Conservation (phyloP, 768 basidiomycete species). For the Terana coerulea region DNA sequence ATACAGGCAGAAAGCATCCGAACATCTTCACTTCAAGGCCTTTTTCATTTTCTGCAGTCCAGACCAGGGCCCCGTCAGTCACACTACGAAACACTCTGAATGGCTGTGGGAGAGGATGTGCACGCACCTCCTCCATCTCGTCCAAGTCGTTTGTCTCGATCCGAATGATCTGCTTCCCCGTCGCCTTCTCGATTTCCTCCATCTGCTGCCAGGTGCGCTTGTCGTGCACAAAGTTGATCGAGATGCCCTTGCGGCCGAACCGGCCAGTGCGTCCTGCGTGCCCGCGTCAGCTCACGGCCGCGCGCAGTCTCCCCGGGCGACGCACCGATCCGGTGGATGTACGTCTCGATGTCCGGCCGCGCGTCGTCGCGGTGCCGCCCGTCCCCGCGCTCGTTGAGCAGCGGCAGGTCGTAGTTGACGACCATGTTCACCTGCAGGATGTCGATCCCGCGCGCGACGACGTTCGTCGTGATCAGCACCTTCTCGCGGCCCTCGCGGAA, state of each 20-base stretch:
- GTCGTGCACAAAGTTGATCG: slow-evolving; percentile 97
- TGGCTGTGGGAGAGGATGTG: background rate
- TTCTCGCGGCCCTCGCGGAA: slow-evolving; percentile 97
- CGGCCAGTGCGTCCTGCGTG: slow-evolving; percentile 91
- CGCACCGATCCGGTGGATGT: slow-evolving; percentile 95
- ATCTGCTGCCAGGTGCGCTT: slow-evolving; percentile 84
- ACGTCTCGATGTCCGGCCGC: slow-evolving; percentile 90
- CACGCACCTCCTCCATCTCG: slow-evolving; percentile 85
- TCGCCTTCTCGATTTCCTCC: slow-evolving; percentile 79
- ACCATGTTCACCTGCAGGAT: slow-evolving; percentile 99
- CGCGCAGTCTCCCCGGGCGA: slow-evolving; percentile 6
- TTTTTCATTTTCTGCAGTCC: slow-evolving; percentile 73
- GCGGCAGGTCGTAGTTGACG: slow-evolving; percentile 96
- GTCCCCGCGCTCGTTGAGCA: slow-evolving; percentile 69
- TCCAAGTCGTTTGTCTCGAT: slow-evolving; percentile 91
- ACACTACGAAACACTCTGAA: background rate
- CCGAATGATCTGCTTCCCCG: slow-evolving; percentile 74
- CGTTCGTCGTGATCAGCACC: slow-evolving; percentile 97
- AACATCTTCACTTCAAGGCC: slow-evolving; percentile 60
- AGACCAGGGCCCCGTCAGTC: background rate
- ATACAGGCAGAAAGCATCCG: too few relatives aligned
- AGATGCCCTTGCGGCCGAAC: slow-evolving; percentile 95
- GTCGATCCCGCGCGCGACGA: slow-evolving; percentile 97
- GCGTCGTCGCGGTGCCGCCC: slow-evolving; percentile 41
- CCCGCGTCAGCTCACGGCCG: background rate